Base-by-base conservation (phyloP, 208 protist species). In the Tritrichomonas musculus region DNA sequence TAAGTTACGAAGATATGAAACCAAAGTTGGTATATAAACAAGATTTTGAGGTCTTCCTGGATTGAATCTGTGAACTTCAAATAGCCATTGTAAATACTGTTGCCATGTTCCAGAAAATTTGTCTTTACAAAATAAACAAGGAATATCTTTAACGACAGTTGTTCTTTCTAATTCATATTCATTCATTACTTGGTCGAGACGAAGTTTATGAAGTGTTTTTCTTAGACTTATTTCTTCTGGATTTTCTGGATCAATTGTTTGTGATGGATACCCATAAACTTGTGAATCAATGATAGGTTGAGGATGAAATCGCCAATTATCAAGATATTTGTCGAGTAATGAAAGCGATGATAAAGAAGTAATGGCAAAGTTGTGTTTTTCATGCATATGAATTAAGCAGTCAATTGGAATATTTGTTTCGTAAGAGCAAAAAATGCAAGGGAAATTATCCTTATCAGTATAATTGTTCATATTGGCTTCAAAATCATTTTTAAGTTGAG, bases 211-310 rank as follows among this genome's bases (percentile, higher is more conserved):
- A 53, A 84, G 73, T 84, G 44, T 25, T 20, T 8, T 44, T 39
- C 73, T 11, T 17, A 84, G 27, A 53, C 17, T 55, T 9, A 17
- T 84, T 44, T 84, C 73, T 4, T 84, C 73, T 25, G 27, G n/a
- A 30, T 53, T 84, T 44, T 49, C 44, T 53, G 73, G 73, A 84
- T 84, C 73, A 33, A 84, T 84, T 22, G 73, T 84, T 84, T 84
- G 27, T 13, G 1, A 1, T 3, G 4, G 5, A 53, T 53, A 11
- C 33, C 73, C 73, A 84, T 84, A 84, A 22, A 53, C 4, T 53
- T 49, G 8, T 13, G 39, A 22, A 39, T 3, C 13, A 30, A 84
- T 53, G 11, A 53, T 22, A 1, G 73, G 27, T 53, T 11, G 73
- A 33, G 73, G 9, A n/a, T 84, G 73, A 44, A 53, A 13, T 25